Conservation (phyloP, 768 basidiomycete species). For the Xerocomellus dryophilus region DNA sequence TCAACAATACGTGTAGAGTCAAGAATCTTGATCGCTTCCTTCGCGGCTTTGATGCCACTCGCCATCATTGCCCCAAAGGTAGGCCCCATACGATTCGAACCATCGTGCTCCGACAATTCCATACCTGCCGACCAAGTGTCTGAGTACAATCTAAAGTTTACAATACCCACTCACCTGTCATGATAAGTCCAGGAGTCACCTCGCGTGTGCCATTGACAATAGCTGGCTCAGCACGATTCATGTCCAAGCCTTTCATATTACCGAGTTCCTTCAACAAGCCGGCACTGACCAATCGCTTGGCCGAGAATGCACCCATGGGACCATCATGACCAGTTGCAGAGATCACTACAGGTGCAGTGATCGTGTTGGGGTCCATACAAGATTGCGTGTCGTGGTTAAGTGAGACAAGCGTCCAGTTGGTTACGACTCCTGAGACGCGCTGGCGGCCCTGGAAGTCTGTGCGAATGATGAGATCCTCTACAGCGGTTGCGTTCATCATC, state of each 20-base stretch:
- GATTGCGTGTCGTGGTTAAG: constrained; percentile 73
- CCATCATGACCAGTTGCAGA: constrained; percentile 77
- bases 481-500: constrained; percentile 74
- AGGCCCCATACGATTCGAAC: constrained; percentile 73
- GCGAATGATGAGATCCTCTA: constrained; percentile 76
- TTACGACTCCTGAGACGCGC: constrained; percentile 52
- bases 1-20: constrained; percentile 48
- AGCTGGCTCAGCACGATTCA: constrained; percentile 79
- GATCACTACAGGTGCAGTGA: constrained; percentile 73
- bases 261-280: constrained; percentile 73
- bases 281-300: constrained; percentile 72
- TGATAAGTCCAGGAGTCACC: constrained; percentile 69
- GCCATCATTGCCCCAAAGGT: constrained; percentile 82
- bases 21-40: constrained; percentile 55
- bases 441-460: constrained; percentile 43
- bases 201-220: constrained; percentile 77
- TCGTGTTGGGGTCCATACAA: constrained; percentile 76
- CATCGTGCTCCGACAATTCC: constrained; percentile 81
- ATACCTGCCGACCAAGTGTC: constrained; percentile 49
- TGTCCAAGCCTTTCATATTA: constrained; percentile 78
- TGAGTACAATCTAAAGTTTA: background rate
- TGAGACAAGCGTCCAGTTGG: constrained; percentile 51
- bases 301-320: constrained; percentile 78
- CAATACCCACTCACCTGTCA: constrained; percentile 51
- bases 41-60: constrained; percentile 69